Base-by-base conservation (phyloP, 73 alveolate genomes). In the Tetrahymena elliotti region DNA sequence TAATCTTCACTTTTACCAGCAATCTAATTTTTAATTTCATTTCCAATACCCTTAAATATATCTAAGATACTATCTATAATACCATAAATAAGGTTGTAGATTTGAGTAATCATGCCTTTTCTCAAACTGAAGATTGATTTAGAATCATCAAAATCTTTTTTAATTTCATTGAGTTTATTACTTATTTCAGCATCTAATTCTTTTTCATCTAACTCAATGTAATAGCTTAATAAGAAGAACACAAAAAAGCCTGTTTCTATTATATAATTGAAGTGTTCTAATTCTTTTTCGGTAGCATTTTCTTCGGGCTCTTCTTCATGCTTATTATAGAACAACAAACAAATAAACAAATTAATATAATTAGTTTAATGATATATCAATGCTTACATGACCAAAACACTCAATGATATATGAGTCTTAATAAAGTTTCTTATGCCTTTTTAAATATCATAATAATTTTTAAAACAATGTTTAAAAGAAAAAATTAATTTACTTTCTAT, bases 201-300 rank as follows among this genome's bases (percentile, higher is more conserved):
- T 52, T 97, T 95, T 39, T 93, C 96, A 92, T 97, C 97, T 47
- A 95, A 38, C 53, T 97, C 97, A 36, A 53, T 95, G 95, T 96
- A 97, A 96, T 95, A 97, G 47, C 95, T 95, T 88, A 97, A 54
- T 38, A 97, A 94, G 33, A 95, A 96, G 92, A 97, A 98, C 15
- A 98, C 96, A 93, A 96, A 95, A 94, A 97, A 98, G 20, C 99
- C 99, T 16, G 99, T 97, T 93, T 98, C 99, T 93, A 98, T 93
- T 35, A 98, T 98, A 27, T 96, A 94, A 83, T 97, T 96, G 53
- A 94, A 98, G 40, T 93, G 93, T n/a, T 93, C 96, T 33, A 93
- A 53, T 8, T 92, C 41, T 31, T 93, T 31, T 12, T 82, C 94
- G 8, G 54, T 83, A 0, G 38, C 96, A 27, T 95, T 94, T 7